Conservation (phyloP, 371 early-diverging fungal genomes). For the Mucor saturninus region DNA sequence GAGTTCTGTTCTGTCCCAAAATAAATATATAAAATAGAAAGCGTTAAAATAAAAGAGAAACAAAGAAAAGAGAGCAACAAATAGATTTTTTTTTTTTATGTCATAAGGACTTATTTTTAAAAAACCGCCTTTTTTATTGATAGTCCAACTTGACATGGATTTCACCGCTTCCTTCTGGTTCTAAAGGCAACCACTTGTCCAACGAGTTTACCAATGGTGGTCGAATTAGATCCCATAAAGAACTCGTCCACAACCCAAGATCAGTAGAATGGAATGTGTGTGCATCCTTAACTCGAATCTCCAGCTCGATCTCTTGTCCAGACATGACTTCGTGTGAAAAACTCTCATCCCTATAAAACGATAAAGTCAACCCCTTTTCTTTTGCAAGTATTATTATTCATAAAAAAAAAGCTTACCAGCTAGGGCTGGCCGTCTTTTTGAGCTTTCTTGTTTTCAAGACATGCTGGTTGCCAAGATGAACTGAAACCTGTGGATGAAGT, state of each 20-base stretch:
- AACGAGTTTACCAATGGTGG: slow-evolving; percentile 16
- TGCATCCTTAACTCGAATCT: slow-evolving; percentile 67
- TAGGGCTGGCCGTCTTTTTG: slow-evolving; percentile 73
- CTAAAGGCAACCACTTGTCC: slow-evolving; percentile 45
- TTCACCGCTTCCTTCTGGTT: slow-evolving; percentile 46
- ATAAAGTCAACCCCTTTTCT: background rate
- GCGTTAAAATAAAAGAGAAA: background rate
- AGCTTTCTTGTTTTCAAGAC: slow-evolving; percentile 75
- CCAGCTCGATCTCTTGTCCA: slow-evolving; percentile 43
- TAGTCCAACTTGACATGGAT: slow-evolving; percentile 40
- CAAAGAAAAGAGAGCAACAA: slow-evolving; percentile 3
- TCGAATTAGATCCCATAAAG: slow-evolving; percentile 55
- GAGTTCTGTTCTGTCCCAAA: background rate
- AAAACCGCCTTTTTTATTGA: background rate
- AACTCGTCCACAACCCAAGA: slow-evolving; percentile 57
- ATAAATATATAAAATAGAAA: background rate
- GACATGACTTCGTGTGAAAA: slow-evolving; percentile 24
- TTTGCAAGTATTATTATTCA: background rate
- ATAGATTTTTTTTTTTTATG: background rate
- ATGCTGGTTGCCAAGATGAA: slow-evolving; percentile 54
- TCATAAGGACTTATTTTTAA: slow-evolving; percentile 1
- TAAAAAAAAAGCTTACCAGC: slow-evolving; percentile 49
- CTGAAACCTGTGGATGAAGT: slow-evolving; percentile 56
- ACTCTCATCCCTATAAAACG: slow-evolving; percentile 16
- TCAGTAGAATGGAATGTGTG: slow-evolving; percentile 67